Percentiles rank a stretch among this genome's conserved stretches.
Evolutionary conservation across 2,329 filamentous ascomycete species (phyloP).

Genomic region (Fusarium neocosmosporiellum): DNA sequence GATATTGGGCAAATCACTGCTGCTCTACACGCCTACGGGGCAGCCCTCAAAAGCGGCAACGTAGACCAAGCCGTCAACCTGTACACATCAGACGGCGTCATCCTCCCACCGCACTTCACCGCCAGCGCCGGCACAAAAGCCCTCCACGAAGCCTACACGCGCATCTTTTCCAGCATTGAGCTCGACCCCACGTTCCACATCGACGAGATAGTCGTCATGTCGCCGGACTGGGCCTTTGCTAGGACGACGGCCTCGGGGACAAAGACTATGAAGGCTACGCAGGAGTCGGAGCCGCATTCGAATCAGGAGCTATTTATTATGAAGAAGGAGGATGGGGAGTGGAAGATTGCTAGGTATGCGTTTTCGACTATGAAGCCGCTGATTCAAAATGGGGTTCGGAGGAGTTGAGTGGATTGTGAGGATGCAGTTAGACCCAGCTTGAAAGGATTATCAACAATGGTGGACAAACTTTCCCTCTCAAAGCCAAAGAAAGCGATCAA

Average conservation of each 20-base stretch:
- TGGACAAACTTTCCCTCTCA: accelerated
- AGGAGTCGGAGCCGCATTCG: not conserved
- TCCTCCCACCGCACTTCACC: constrained; percentile 38
- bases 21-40: constrained; percentile 18
- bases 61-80: constrained; percentile 29
- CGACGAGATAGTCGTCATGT: not conserved
- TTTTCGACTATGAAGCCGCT: constrained; percentile 40
- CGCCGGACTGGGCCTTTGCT: not conserved
- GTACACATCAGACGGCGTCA: constrained; percentile 40
- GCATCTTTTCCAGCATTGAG: not conserved
- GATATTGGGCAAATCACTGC: not conserved
- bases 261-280: not conserved
- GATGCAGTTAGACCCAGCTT: not conserved
- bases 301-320: constrained; percentile 40
- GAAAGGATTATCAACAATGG: not conserved
- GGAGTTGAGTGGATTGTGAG: not conserved
- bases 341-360: constrained; percentile 39
- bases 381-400: constrained; percentile 21
- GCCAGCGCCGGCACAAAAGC: constrained; percentile 21
- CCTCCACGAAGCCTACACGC: not conserved
- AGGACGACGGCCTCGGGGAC: not conserved
- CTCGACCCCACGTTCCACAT: not conserved
- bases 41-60: constrained; percentile 26
- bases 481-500: not conserved
- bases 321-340: constrained; percentile 19